Evolutionary conservation across 2,329 filamentous ascomycete species (phyloP), one percentile per base, ranked within the genome.

Genomic region (Phialophora chinensis): DNA sequence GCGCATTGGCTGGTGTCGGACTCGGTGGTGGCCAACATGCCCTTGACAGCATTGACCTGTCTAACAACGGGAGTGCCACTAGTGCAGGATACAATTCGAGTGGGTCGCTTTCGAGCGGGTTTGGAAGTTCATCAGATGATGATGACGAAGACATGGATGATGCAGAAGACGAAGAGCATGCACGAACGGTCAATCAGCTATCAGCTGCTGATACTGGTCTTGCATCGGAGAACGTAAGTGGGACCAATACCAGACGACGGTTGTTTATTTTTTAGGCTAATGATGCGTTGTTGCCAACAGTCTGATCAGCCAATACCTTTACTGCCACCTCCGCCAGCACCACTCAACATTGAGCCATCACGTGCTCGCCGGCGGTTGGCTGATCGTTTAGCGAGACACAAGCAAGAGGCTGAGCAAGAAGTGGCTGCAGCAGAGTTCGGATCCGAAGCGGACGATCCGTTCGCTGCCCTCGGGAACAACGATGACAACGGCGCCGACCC

Each of bases 81-180:
- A 88, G 90, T 60, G 89, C 90, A 1, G 86, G 86, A 14, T 94
- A 93, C 77, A 87, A 88, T 31, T 89, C 87, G 74, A 86, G 88
- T 49, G 90, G 90, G 59, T 90, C 91, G 33, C 82, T 97, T 67
- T 86, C 95, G 31, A 94, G 91, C 75, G 93, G 93, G 60, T 98
- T 98, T 79, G 93, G 92, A 75, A 96, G 93, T 79, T 95, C 91
- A 57, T 97, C 93, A 74, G 93, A 97, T 73, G 94, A 97, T 78
- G 95, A 98, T 72, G 95, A 98, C 70, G 94, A 97, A 73, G 94
- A 97, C 69, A 91, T 92, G 80, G 92, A 96, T 67, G 91, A 92
- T 38, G 67, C 55, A 63, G 69, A 69, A 35, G 72, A 69, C 53
- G 72, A 69, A 14, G 68, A 72, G 42, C 60, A 67, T 42, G 54